Base-by-base conservation (phyloP, 768 basidiomycete genomes). In the Boletus vinaceobasis region DNA sequence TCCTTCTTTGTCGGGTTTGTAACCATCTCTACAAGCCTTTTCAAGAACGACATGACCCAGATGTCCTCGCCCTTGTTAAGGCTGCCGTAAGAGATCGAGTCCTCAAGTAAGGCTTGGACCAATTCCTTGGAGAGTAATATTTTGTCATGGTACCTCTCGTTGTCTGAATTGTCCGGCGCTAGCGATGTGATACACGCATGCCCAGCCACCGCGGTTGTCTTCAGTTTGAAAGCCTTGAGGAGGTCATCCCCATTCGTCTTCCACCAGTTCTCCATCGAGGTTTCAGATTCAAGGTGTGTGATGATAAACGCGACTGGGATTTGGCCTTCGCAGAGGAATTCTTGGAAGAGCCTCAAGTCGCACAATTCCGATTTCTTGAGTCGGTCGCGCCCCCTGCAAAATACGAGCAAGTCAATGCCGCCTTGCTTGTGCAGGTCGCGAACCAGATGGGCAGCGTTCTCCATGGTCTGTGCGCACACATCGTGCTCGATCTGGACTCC, bases 291-390 rank as follows among this genome's bases (percentile, higher is more conserved):
- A 10, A 78, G 68, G 29, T 74, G 70, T 3, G 75, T 77, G 35
- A 78, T 62, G 7, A 73, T 65, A 14, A 79, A 53, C 1, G 74
- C 66, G n/a, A 73, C 65, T 4, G 77, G 75, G 8, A 77, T 73
- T 42, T 67, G 55, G 19, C 60, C 48, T 23, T 64, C 65, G 58
- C 77, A 78, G 29, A 79, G 69, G 39, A 74, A 65, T 32, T 78
- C 65, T 21, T 66, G 60, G 52, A 76, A 75, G 14, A 75, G 58
- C 40, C 52, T 60, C 59, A 74, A 75, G 57, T 63, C 72, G 23
- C 66, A 65, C 53, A 63, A 40, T 17, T 67, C 60, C 4, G 69
- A 56, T 7, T 60, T 47, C 19, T 59, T 60, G 50, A 76, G 61
- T 37, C 74, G 62, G 1, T 72, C 71, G 0, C 36, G 49, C 14